phyloP scores from a whole-genome alignment of 805 yeast species.

The Candida krabiensis region DNA sequence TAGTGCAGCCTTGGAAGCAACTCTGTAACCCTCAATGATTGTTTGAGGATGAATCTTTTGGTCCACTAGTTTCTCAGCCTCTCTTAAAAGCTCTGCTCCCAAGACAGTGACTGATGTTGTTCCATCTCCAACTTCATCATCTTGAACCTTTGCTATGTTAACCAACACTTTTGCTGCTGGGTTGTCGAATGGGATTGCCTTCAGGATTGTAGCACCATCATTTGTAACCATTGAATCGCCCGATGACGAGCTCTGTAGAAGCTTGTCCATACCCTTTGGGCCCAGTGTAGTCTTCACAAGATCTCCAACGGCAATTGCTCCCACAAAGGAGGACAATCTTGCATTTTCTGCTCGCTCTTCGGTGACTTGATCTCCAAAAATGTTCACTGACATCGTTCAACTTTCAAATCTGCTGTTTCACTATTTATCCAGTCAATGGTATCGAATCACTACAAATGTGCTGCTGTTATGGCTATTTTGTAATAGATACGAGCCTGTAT shows the following conservation, averaged over 20 bases:
- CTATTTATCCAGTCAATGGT: too few species aligned
- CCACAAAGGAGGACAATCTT: slow-evolving; percentile 94
- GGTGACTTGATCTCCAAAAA: slow-evolving; percentile 94
- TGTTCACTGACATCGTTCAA: slow-evolving; percentile 69
- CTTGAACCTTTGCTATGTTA: slow-evolving; percentile 93
- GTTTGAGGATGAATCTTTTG: slow-evolving; percentile 97
- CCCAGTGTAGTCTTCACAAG: slow-evolving; percentile 92
- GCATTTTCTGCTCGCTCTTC: slow-evolving; percentile 99
- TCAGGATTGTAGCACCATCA: slow-evolving; percentile 97
- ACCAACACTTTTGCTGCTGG: slow-evolving; percentile 97
- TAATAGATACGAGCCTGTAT: too few species aligned
- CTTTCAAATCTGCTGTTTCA: too few species aligned
- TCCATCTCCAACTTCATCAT: slow-evolving; percentile 98
- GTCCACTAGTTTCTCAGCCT: slow-evolving; percentile 90
- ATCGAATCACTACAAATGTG: too few species aligned
- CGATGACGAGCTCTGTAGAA: slow-evolving; percentile 82
- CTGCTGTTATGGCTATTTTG: too few species aligned
- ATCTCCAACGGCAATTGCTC: slow-evolving; percentile 99
- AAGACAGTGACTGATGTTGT: slow-evolving; percentile 94
- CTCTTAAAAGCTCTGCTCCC: slow-evolving; percentile 87
- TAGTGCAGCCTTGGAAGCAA: slow-evolving; percentile 84
- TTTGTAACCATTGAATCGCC: slow-evolving; percentile 83
- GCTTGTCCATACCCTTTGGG: slow-evolving; percentile 98
- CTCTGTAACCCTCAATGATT: slow-evolving; percentile 91
- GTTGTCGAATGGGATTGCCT: slow-evolving; percentile 91